Evolutionary conservation across 2,329 filamentous ascomycete genomes (phyloP).

Genomic region (Zymoseptoria pseudotritici): DNA sequence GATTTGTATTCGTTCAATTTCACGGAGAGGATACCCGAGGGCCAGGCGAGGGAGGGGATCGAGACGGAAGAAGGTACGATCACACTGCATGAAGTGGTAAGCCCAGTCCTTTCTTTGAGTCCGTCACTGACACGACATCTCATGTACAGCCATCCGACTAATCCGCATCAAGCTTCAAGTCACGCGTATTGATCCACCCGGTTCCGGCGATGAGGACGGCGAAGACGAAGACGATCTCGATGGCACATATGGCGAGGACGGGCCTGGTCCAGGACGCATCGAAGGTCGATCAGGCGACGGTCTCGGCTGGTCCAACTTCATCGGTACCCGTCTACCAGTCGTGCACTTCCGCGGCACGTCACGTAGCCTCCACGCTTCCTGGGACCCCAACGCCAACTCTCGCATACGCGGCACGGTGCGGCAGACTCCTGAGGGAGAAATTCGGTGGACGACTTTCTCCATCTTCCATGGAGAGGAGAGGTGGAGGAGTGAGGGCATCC

Average conservation of each 20-base stretch:
- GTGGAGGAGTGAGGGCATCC: slow-evolving; percentile 71
- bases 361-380: slow-evolving; percentile 54
- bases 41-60: slow-evolving; percentile 43
- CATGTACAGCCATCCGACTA: slow-evolving; percentile 51
- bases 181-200: slow-evolving; percentile 52
- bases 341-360: slow-evolving; percentile 61
- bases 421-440: slow-evolving; percentile 61
- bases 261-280: neutral
- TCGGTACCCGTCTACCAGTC: slow-evolving; percentile 45
- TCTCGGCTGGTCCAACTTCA: slow-evolving; percentile 24
- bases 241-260: neutral
- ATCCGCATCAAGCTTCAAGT: slow-evolving; percentile 62
- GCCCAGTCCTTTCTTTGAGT: slow-evolving; percentile 16
- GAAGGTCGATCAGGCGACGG: slow-evolving; percentile 7
- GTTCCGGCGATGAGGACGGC: slow-evolving; percentile 43
- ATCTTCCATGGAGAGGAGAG: slow-evolving; percentile 58
- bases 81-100: slow-evolving; percentile 25
- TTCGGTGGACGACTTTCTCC: slow-evolving; percentile 65
- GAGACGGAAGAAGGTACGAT: slow-evolving; percentile 49
- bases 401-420: slow-evolving; percentile 58
- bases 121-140: slow-evolving; percentile 1
- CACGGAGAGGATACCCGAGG: slow-evolving; percentile 29
- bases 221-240: slow-evolving; percentile 16
- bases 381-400: slow-evolving; percentile 63
- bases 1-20: slow-evolving; percentile 71